Evolutionary conservation across 2,329 filamentous ascomycete species (phyloP).

Genomic region (Colletotrichum cuscutae): DNA sequence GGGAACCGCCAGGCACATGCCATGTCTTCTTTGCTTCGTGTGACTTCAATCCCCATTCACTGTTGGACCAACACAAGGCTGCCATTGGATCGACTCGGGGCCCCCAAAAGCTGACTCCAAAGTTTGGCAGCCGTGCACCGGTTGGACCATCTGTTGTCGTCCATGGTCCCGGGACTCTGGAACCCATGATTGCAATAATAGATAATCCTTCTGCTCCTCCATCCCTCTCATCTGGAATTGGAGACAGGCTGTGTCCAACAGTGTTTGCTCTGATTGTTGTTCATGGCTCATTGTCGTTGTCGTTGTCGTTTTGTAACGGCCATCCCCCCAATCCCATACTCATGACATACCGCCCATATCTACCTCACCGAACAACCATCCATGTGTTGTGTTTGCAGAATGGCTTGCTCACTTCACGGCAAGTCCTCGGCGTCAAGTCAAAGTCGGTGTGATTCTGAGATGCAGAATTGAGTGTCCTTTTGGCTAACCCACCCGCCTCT

Average conservation of each 20-base stretch:
- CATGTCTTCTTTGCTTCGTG: constrained; percentile 3
- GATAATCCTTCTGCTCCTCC: neutral
- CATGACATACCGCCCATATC: neutral
- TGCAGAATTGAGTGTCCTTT: constrained; percentile 7
- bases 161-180: constrained; percentile 13
- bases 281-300: neutral
- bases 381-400: constrained; percentile 31
- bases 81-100: constrained; percentile 14
- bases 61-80: constrained; percentile 19
- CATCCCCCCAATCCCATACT: neutral
- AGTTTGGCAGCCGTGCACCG: neutral
- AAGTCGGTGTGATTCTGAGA: constrained; percentile 30
- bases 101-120: constrained; percentile 17
- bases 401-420: neutral
- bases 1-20: neutral
- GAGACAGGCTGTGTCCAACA: neutral
- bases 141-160: constrained; percentile 18
- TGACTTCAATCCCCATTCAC: constrained; percentile 13
- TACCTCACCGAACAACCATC: neutral
- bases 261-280: constrained; percentile 17
- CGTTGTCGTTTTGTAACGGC: neutral
- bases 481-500: neutral
- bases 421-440: constrained; percentile 1
- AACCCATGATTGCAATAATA: constrained; percentile 17
- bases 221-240: neutral